Evolutionary conservation across 495 filamentous ascomycete species (phyloP), one percentile per base, ranked within the genome.

Genomic region (Usnea hakonensis): DNA sequence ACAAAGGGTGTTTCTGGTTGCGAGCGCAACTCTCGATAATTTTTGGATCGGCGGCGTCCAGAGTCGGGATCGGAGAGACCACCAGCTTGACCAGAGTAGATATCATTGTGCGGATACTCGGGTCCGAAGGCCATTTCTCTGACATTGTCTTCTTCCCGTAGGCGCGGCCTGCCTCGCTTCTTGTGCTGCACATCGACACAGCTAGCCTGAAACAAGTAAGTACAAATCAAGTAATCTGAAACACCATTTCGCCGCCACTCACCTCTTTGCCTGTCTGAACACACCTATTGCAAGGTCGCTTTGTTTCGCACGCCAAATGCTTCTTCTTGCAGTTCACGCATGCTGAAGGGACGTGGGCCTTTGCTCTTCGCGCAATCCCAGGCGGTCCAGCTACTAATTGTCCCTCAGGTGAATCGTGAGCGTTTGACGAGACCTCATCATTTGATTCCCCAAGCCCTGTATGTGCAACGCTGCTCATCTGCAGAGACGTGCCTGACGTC

Each of bases 291-390:
- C 85, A 87, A 40, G 85, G 84, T 38, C 84, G 75, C 57, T 81
- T 84, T 55, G 85, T 79, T 69, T 90, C 87, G 70, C 87, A 90
- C 38, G 85, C 86, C 63, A 98, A 77, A 81, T 98, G 94, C 62
- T 95, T 95, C 74, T 87, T 91, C 73, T 97, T 97, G 78, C 94
- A 98, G 69, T 96, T 95, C 60, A 97, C 88, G 72, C 94, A 98
- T 21, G 94, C 94, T 38, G 92, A 96, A 40, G 93, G 90, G 54
- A 98, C 94, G 77, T 98, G 94, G 16, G 90, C 90, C 70, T 97
- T 98, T 10, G 91, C 87, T 68, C 92, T 89, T 65, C 91, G 83
- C 19, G 90, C 68, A 43, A 70, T 66, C 23, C 66, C 66, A 21
- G 68, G 64, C 28, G 67, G 60, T 14, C 66, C 68, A 37, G 66